These are phyloP conservation scores for Hypomontagnella monticulosa DNA, from an alignment of 495 filamentous ascomycete genomes.

Conservation along the genomic window DNA sequence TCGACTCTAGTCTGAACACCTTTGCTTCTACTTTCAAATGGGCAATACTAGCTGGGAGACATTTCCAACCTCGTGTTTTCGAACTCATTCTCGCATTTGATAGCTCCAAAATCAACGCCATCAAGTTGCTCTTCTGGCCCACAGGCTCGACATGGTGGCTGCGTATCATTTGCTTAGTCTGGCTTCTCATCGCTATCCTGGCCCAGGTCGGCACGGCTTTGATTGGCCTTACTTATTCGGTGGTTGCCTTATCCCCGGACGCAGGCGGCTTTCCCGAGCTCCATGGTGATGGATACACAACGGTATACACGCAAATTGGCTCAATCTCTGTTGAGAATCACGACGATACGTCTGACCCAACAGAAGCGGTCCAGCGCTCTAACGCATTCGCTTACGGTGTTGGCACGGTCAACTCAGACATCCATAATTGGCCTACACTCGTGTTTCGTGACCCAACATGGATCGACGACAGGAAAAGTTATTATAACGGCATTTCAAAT, in stretches of 20 bases:
- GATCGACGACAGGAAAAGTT: background rate
- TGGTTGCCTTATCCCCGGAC: background rate
- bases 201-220: slow-evolving; percentile 6
- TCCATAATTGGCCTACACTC: background rate
- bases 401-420: background rate
- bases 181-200: background rate
- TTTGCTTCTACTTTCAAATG: background rate
- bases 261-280: background rate
- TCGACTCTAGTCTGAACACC: slow-evolving; percentile 4
- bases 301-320: background rate
- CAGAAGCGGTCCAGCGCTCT: background rate
- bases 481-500: background rate
- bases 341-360: background rate
- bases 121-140: background rate
- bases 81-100: slow-evolving; percentile 3
- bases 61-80: background rate
- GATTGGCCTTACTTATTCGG: slow-evolving; percentile 8
- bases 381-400: slow-evolving; percentile 4
- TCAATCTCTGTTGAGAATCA: background rate
- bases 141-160: background rate
- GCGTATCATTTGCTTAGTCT: background rate
- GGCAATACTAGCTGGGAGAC: background rate
- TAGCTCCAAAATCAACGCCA: slow-evolving; percentile 1
- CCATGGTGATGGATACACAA: background rate
- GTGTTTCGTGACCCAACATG: background rate